Base-by-base conservation (phyloP, 352 stramenopile genomes). In the Pythium utonaiense region DNA sequence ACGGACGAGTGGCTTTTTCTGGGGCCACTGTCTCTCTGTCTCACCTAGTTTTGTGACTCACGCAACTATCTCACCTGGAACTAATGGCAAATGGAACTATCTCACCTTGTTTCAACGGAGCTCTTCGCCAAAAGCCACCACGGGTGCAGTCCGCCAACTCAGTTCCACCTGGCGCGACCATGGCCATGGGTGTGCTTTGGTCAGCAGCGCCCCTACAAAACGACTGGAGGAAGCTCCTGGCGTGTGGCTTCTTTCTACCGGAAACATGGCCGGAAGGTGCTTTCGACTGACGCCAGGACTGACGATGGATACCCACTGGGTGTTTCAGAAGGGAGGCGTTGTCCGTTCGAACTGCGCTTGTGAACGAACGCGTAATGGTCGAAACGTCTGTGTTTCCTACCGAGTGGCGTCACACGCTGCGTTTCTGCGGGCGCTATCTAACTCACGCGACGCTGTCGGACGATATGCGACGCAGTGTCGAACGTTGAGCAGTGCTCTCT, bases 1-100 rank as follows among this genome's bases (percentile, higher is more conserved):
- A 56, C 58, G 58, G 58, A 65, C 38, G n/a, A 22, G 28, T 33
- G 28, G 28, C 5, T 5, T 33, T 33, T 33, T 33, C 28, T 33
- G n/a, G 28, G 36, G 24, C 42, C 21, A 34, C 57, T 36, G 47
- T 53, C 48, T 57, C 48, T 64, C 4, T 47, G 10, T 47, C 6
- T 25, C 40, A 51, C 44, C 44, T 34, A 3, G 10, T 51, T 51
- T 33, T 51, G 25, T 12, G 16, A 33, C 27, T 3, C 16, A n/a
- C 41, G 4, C n/a, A n/a, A 48, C 41, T 13, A 25, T 25, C 24
- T 27, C 8, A 50, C 42, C 42, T 31, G 14, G 14, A n/a, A n/a
- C n/a, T 30, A 19, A 27, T 50, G 42, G 42, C 13, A 1, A 44
- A 1, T 0, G 14, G 9, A 40, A 27, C 3, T 51, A 21, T 33